These are phyloP conservation scores for Neofusicoccum ribis DNA, from an alignment of 2,329 filamentous ascomycete genomes.

Conservation along the genomic window DNA sequence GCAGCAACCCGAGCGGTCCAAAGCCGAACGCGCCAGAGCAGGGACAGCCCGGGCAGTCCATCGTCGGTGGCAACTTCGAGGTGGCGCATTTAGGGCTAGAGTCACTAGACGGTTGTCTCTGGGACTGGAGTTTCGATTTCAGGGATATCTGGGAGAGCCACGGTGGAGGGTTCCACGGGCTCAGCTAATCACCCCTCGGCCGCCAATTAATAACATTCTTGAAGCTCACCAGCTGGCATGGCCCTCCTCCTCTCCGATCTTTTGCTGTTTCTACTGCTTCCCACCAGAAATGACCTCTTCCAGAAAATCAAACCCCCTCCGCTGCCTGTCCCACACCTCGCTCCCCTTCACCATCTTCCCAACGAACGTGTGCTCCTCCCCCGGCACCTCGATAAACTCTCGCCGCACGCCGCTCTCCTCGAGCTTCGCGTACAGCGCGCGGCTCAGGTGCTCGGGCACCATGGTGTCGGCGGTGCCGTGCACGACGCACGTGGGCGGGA, in stretches of 20 bases:
- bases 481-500: conserved; percentile 44
- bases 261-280: not conserved
- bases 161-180: conserved; percentile 1
- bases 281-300: conserved; percentile 24
- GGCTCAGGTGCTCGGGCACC: conserved; percentile 42
- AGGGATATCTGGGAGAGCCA: conserved; percentile 16
- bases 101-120: conserved; percentile 5
- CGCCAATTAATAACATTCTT: no score
- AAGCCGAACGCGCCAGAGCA: not conserved
- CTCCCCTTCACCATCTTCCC: conserved; percentile 44
- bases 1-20: not conserved
- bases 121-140: conserved; percentile 19
- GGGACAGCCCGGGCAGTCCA: not conserved
- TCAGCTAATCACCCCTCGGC: not conserved
- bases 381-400: conserved; percentile 41
- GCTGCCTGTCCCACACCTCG: conserved; percentile 32
- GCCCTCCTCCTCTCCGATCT: no score
- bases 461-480: conserved; percentile 43
- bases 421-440: conserved; percentile 30
- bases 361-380: conserved; percentile 48
- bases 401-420: conserved; percentile 33
- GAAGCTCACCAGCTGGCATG: no score
- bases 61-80: not conserved
- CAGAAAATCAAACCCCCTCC: conserved; percentile 45
- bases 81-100: conserved; percentile 14